These are phyloP conservation scores for Ceratocystis diversiconidia DNA, from an alignment of 2,329 filamentous ascomycete genomes.

Conservation along the genomic window DNA sequence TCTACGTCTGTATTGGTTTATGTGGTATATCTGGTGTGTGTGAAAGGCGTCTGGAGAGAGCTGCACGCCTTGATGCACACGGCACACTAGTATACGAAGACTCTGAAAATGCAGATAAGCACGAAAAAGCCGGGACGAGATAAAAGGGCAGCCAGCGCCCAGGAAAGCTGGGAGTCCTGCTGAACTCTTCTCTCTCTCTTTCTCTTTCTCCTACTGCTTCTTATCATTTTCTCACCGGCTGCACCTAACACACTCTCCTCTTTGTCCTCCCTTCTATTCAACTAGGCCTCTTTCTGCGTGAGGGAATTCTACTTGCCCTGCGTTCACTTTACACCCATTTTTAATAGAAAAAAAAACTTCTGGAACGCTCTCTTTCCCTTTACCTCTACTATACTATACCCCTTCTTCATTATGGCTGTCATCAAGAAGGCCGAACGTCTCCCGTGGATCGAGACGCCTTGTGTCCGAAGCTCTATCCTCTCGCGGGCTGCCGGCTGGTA, in stretches of 20 bases:
- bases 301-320: too few species aligned
- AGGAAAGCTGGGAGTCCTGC: neutral
- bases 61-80: neutral
- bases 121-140: neutral
- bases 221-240: too few species aligned
- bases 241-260: neutral
- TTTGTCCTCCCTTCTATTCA: neutral
- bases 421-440: constrained; percentile 26
- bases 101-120: neutral
- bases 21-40: neutral
- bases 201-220: neutral
- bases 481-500: constrained; percentile 61
- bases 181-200: constrained; percentile 1
- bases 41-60: neutral
- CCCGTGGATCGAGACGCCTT: constrained; percentile 59
- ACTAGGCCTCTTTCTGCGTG: neutral
- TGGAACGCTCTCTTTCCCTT: neutral
- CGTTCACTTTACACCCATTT: too few species aligned
- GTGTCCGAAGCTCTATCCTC: constrained; percentile 50
- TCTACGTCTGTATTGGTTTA: neutral
- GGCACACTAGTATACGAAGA: neutral
- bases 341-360: neutral
- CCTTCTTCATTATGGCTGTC: constrained; percentile 28
- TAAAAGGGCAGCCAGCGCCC: neutral
- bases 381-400: neutral